These are phyloP conservation scores for Anthostomella pinea DNA, from an alignment of 2,329 filamentous ascomycete species.

Conservation along the genomic window DNA sequence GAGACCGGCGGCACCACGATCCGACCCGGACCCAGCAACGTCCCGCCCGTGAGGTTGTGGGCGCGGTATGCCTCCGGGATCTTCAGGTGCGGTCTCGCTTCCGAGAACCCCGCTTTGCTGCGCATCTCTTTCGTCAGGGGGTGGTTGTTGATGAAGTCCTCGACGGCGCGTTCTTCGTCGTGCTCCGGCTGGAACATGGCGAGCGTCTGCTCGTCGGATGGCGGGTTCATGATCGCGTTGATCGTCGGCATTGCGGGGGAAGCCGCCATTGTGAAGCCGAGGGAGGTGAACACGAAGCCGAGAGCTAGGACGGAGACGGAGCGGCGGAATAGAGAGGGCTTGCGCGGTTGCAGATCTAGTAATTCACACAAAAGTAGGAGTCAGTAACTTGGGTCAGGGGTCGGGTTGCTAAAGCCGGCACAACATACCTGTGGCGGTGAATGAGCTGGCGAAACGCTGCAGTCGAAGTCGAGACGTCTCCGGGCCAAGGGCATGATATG, in stretches of 20 bases:
- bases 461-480: constrained; percentile 7
- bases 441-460: constrained; percentile 22
- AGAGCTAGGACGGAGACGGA: constrained; percentile 45
- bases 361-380: constrained; percentile 1
- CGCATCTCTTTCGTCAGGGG: constrained; percentile 71
- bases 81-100: constrained; percentile 83
- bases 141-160: constrained; percentile 72
- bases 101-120: constrained; percentile 61
- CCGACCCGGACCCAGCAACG: constrained; percentile 69
- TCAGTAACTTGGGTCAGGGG: not conserved
- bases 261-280: constrained; percentile 57
- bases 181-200: constrained; percentile 58
- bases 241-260: constrained; percentile 49
- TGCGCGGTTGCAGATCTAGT: constrained; percentile 17
- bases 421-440: constrained; percentile 19
- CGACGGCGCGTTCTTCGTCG: constrained; percentile 57
- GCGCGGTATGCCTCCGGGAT: constrained; percentile 67
- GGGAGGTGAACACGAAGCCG: constrained; percentile 43
- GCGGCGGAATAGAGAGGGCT: constrained; percentile 42
- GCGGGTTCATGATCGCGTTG: constrained; percentile 47
- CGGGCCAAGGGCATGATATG: constrained; percentile 13
- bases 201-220: constrained; percentile 71
- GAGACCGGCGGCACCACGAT: constrained; percentile 78
- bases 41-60: constrained; percentile 79
- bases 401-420: not conserved